Base-by-base conservation (phyloP, 352 stramenopile species). In the Globisporangium apiculatum region DNA sequence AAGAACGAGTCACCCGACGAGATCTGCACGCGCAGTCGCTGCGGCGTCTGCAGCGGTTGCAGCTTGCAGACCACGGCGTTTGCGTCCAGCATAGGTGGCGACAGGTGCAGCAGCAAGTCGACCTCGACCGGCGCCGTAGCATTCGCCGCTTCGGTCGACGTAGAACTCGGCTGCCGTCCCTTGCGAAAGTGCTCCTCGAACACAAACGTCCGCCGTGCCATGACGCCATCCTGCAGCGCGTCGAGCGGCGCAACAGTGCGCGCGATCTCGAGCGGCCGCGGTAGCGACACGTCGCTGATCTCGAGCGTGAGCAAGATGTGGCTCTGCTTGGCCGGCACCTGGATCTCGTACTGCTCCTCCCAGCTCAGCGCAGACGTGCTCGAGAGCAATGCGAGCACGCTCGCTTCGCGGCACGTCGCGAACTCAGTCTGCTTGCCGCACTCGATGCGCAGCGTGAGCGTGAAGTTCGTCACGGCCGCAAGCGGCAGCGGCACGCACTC, bases 271-370 rank as follows among this genome's bases (percentile, higher is more conserved):
- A 78, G 40, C 2, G 72, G 57, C 15, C 72, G 71, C 0, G 64
- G 53, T 1, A 72, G 48, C 7, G 64, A 71, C 7, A 57, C 17
- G 7, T 89, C 75, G 0, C 66, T 65, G 5, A 86, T 53, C 36
- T 87, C 76, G 5, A 85, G 52, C n/a, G 66, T 76, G 5, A 87
- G 24, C 0, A 89, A 15, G 10, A 89, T 49, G 10, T 62, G 56
- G 0, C 65, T 55, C 2, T 62, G 54, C 41, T 78, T 64, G 0
- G 68, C 57, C 1, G 65, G 57, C 11, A 87, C 61, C n/a, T 68
- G 68, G 12, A 89, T 50, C 59, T 89, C 75, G 43, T 84, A 89
- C 42, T 85, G 76, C 51, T 89, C 75, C 35, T 86, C 76, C 76
- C 76, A 89, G 24, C 75, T 75, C 8, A 87, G 59, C 1, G 66